These are phyloP conservation scores for Salicornia ramosissima DNA, from an alignment of 148 eudicot species.

Conservation along the genomic window DNA sequence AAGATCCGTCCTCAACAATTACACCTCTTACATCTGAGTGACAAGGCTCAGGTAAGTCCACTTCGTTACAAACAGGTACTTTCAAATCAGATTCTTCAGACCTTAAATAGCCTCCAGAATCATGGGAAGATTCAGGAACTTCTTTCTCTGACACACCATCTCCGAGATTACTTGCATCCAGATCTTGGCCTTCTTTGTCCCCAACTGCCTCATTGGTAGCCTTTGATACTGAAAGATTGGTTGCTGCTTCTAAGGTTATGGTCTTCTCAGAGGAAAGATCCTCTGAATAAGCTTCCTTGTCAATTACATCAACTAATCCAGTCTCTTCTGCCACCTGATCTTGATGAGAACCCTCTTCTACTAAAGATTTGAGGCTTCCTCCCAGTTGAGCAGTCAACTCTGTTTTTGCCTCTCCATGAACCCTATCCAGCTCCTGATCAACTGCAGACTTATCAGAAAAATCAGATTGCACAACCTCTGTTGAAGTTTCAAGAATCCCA, in stretches of 20 bases:
- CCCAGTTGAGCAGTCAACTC: conserved; percentile 18
- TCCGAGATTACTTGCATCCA: conserved; percentile 2
- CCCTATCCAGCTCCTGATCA: conserved; percentile 22
- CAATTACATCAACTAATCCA: conserved; percentile 21
- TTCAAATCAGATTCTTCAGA: conserved; percentile 19
- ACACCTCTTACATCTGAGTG: conserved; percentile 20
- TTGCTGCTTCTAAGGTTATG: conserved; percentile 14
- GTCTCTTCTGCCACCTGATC: conserved; percentile 23
- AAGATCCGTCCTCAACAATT: conserved; percentile 9
- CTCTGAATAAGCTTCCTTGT: conserved; percentile 18
- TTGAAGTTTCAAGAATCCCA: conserved; percentile 19
- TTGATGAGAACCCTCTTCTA: conserved; percentile 4
- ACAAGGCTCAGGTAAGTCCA: conserved; percentile 19
- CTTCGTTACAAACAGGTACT: conserved; percentile 11
- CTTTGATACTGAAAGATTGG: neutral
- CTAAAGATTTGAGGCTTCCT: conserved; percentile 22
- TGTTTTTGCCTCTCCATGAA: conserved; percentile 22
- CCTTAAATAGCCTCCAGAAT: conserved; percentile 9
- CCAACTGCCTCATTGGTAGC: conserved; percentile 4
- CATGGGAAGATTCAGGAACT: conserved; percentile 15
- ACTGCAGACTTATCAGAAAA: conserved; percentile 10
- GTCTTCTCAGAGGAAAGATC: conserved; percentile 16
- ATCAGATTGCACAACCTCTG: conserved; percentile 17
- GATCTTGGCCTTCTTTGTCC: conserved; percentile 6
- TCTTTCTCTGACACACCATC: conserved; percentile 17